phyloP scores from a whole-genome alignment of 1,139 yeast genomes.

The Nakaseomyces nivariensis region DNA sequence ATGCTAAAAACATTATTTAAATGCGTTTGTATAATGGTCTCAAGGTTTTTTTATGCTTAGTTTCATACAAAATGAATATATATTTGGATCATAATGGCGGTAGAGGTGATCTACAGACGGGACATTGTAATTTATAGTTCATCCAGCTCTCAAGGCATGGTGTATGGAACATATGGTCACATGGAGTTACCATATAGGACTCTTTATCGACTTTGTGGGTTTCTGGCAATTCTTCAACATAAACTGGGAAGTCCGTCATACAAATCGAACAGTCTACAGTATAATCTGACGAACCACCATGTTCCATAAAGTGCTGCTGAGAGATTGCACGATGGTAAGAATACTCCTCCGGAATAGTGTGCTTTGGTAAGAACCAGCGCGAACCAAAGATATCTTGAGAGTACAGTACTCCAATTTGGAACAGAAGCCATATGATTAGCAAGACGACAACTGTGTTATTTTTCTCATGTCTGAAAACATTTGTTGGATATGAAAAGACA shows the following conservation, averaged over 20 bases:
- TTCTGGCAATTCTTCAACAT: conserved; percentile 24
- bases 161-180: conserved; percentile 81
- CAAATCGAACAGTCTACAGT: conserved; percentile 75
- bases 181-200: conserved; percentile 83
- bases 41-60: no score
- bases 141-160: conserved; percentile 88
- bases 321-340: conserved; percentile 40
- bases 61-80: no score
- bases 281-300: conserved; percentile 21
- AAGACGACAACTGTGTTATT: conserved; percentile 42
- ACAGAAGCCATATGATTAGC: conserved; percentile 41
- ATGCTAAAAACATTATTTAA: no score
- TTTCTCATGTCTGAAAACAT: conserved; percentile 46
- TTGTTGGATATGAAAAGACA: conserved; percentile 38
- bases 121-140: conserved; percentile 87
- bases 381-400: conserved; percentile 66
- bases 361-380: conserved; percentile 72
- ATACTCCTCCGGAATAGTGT: conserved; percentile 66
- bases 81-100: conserved; percentile 48
- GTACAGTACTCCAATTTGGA: conserved; percentile 48
- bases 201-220: conserved; percentile 24
- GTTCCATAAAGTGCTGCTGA: conserved; percentile 22
- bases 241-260: conserved; percentile 56
- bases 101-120: conserved; percentile 76
- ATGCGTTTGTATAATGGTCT: no score